Evolutionary conservation across 2,329 filamentous ascomycete species (phyloP).

Genomic region (Proliferodiscus dingleyae): DNA sequence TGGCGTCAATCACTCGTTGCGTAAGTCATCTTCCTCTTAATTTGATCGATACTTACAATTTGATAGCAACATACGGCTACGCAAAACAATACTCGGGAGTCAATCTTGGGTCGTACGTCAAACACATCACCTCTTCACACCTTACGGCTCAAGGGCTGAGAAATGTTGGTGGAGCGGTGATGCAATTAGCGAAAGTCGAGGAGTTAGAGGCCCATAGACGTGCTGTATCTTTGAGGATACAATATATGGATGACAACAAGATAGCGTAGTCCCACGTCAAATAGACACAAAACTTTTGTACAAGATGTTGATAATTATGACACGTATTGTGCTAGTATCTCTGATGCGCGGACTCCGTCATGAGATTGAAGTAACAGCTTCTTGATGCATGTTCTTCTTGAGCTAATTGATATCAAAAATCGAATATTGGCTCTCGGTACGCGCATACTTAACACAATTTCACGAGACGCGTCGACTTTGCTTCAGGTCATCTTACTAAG

Average conservation of each 20-base stretch:
- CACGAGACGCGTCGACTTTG: too few species aligned
- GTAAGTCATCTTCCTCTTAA: constrained; percentile 53
- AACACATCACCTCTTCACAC: constrained; percentile 95
- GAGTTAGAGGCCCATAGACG: constrained; percentile 88
- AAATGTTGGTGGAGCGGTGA: constrained; percentile 84
- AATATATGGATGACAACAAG: constrained; percentile 35
- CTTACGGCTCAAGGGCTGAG: constrained; percentile 78
- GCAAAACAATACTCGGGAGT: constrained; percentile 98
- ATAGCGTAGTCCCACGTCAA: constrained; percentile 18
- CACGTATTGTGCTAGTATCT: too few species aligned
- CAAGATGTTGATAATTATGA: too few species aligned
- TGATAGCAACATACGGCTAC: constrained; percentile 86
- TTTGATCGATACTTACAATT: constrained; percentile 7
- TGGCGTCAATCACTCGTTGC: constrained; percentile 93
- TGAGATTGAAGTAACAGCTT: too few species aligned
- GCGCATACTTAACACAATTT: too few species aligned
- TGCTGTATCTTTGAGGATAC: constrained; percentile 62
- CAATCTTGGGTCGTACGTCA: constrained; percentile 91
- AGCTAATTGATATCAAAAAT: too few species aligned
- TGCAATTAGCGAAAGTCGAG: constrained; percentile 92
- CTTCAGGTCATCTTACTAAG: too few species aligned
- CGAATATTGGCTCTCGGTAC: too few species aligned
- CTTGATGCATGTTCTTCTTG: too few species aligned
- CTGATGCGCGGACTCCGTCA: too few species aligned
- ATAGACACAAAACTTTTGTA: too few species aligned